Percentiles rank a stretch among this genome's conserved stretches.
These are phyloP conservation scores for Funneliformis geosporum DNA, from an alignment of 192 early-diverging fungal species.

Conservation along the genomic window DNA sequence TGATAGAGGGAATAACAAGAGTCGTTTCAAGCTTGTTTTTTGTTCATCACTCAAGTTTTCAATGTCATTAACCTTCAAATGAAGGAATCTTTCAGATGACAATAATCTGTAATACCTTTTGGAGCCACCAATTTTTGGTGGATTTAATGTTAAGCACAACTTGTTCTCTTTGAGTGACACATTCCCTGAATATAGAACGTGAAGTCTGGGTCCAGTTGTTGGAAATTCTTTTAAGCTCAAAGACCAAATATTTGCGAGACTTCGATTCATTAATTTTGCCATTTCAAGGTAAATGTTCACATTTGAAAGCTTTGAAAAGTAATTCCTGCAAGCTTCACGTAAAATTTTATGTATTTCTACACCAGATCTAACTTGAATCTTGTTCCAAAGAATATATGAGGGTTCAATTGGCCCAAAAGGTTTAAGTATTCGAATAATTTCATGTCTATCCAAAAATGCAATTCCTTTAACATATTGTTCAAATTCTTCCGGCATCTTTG, in stretches of 20 bases:
- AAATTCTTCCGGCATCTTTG: not conserved
- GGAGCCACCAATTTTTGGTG: conserved; percentile 24
- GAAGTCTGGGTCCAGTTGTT: not conserved
- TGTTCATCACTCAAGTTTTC: not conserved
- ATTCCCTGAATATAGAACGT: not conserved
- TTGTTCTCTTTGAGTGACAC: not conserved
- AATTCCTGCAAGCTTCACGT: not conserved
- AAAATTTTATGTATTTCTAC: not conserved
- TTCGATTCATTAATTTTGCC: not conserved
- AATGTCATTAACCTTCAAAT: conserved; percentile 23
- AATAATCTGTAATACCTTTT: conserved; percentile 41
- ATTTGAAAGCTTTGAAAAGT: not conserved
- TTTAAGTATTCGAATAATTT: not conserved
- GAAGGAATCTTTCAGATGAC: conserved; percentile 35
- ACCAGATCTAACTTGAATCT: not conserved
- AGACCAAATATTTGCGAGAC: not conserved
- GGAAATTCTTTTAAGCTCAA: not conserved
- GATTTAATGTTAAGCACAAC: conserved; percentile 6
- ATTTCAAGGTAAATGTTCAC: not conserved
- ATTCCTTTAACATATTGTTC: not conserved
- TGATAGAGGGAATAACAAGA: conserved; percentile 30
- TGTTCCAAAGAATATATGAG: not conserved
- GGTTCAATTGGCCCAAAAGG: not conserved
- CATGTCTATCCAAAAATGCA: not conserved
- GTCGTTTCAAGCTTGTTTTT: not conserved